Percentiles rank a stretch among this genome's conserved stretches.
phyloP scores from a whole-genome alignment of 495 filamentous ascomycete species.

The Melanomma pulvis-pyrius region DNA sequence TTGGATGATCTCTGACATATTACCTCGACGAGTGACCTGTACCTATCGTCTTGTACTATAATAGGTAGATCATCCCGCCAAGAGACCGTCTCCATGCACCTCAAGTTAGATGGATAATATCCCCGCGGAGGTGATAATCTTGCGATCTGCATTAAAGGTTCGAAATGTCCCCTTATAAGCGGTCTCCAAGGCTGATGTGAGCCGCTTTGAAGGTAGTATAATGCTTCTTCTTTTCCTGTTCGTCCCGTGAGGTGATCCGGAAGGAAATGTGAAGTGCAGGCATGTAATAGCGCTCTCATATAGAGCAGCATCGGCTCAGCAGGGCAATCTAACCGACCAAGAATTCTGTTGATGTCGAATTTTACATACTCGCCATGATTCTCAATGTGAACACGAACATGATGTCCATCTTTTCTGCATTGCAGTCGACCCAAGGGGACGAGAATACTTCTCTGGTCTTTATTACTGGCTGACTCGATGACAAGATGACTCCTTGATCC shows the following conservation, averaged over 20 bases:
- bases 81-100: conserved; percentile 35
- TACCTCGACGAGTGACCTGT: conserved; percentile 43
- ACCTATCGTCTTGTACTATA: conserved; percentile 60
- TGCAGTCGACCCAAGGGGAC: conserved; percentile 31
- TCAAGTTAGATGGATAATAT: conserved; percentile 40
- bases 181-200: conserved; percentile 37
- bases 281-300: conserved; percentile 39
- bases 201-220: conserved; percentile 33
- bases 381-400: conserved; percentile 43
- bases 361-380: conserved; percentile 42
- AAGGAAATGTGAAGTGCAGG: conserved; percentile 39
- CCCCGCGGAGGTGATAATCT: conserved; percentile 32
- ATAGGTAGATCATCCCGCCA: conserved; percentile 47
- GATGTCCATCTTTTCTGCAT: conserved; percentile 33
- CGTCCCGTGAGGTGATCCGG: conserved; percentile 41
- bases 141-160: conserved; percentile 27
- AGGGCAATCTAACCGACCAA: conserved; percentile 41
- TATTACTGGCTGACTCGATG: conserved; percentile 45
- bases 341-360: conserved; percentile 40
- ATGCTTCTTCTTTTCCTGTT: conserved; percentile 41
- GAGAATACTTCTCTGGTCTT: conserved; percentile 42
- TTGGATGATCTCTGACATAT: conserved; percentile 50
- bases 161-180: neutral
- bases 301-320: conserved; percentile 41
- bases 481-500: conserved; percentile 54